Evolutionary conservation across 2,329 filamentous ascomycete genomes (phyloP).

Genomic region (Hypoxylon sp.): DNA sequence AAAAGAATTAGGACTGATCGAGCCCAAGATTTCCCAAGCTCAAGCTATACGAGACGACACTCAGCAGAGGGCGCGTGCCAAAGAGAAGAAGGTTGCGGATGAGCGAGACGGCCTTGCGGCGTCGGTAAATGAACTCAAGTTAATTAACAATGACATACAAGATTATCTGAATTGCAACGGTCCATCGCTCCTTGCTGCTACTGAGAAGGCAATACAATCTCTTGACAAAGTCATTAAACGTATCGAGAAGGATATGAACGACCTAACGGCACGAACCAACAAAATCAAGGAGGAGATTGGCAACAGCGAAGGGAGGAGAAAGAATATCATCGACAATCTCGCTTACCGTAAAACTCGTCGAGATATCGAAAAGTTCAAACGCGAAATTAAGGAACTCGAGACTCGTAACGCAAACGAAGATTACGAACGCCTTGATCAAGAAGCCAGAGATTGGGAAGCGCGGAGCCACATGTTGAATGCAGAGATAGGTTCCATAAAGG

Average conservation of each 20-base stretch:
- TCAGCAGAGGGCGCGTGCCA: conserved; percentile 77
- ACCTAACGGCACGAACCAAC: conserved; percentile 80
- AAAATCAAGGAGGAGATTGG: conserved; percentile 82
- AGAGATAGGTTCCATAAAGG: conserved; percentile 81
- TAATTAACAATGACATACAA: conserved; percentile 82
- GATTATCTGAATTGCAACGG: conserved; percentile 85
- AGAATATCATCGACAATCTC: conserved; percentile 90
- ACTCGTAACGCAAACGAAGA: conserved; percentile 86
- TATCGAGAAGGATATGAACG: conserved; percentile 76
- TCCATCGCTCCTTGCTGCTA: conserved; percentile 76
- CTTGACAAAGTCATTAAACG: conserved; percentile 76
- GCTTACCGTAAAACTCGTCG: conserved; percentile 83
- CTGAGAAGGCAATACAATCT: conserved; percentile 76
- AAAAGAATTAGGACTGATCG: conserved; percentile 79
- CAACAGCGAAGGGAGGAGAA: conserved; percentile 85
- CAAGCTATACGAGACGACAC: conserved; percentile 84
- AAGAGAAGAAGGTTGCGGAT: conserved; percentile 79
- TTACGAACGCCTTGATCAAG: conserved; percentile 78
- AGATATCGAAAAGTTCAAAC: conserved; percentile 75
- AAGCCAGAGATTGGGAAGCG: conserved; percentile 77
- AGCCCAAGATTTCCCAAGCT: conserved; percentile 82
- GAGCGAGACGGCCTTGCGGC: conserved; percentile 80
- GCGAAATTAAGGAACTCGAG: conserved; percentile 82
- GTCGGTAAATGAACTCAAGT: conserved; percentile 82
- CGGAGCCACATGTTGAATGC: conserved; percentile 79